phyloP scores from a whole-genome alignment of 2,329 filamentous ascomycete genomes.

The Neonectria punicea region DNA sequence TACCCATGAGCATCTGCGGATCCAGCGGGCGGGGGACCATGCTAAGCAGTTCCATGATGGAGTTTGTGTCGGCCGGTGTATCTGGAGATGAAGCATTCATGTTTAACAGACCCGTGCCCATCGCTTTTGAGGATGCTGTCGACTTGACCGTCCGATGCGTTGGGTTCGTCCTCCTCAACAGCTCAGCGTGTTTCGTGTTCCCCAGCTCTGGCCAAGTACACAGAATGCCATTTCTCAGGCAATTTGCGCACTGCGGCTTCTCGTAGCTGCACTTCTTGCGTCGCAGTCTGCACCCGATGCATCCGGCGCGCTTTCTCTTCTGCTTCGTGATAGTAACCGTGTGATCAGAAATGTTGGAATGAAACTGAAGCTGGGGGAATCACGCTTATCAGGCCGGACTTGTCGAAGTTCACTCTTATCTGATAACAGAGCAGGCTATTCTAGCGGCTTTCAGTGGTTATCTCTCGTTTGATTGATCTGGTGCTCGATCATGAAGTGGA shows the following conservation, averaged over 20 bases:
- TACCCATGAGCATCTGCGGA: constrained; percentile 4
- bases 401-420: neutral
- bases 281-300: constrained; percentile 9
- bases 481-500: too few relatives aligned
- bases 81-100: neutral
- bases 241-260: constrained; percentile 10
- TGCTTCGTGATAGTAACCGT: neutral
- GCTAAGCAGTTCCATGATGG: neutral
- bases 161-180: constrained; percentile 11
- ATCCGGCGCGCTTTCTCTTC: neutral
- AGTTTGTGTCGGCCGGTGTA: neutral
- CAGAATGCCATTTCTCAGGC: constrained; percentile 9
- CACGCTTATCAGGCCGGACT: neutral
- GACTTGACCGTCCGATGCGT: neutral
- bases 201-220: constrained; percentile 15
- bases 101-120: neutral
- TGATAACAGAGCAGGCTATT: neutral
- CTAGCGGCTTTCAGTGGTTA: neutral
- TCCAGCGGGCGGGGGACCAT: neutral
- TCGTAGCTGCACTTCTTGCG: constrained; percentile 14
- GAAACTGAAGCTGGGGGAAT: neutral
- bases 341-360: neutral
- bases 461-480: too few relatives aligned
- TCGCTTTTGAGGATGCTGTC: neutral
- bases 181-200: constrained; percentile 3